These are phyloP conservation scores for Porcisia hertigi DNA, from an alignment of 208 protist genomes.

Conservation along the genomic window DNA sequence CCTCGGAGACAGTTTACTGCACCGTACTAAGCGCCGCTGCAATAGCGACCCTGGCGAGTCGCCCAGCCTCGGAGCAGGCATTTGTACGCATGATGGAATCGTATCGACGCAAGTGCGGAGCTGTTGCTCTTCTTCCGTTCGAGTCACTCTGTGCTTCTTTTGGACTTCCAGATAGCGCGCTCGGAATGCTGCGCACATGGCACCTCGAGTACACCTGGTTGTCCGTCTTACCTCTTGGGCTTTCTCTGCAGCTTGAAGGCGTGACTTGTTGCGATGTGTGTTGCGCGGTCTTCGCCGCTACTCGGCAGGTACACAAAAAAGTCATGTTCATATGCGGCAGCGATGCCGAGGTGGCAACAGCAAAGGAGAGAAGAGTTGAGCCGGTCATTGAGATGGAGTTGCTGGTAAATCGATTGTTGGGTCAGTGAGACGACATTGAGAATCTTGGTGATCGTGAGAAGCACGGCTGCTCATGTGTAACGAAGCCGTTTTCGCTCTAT, in stretches of 20 bases:
- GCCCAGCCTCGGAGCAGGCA: conserved; percentile 33
- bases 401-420: conserved; percentile 25
- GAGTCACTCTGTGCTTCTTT: conserved; percentile 37
- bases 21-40: conserved; percentile 57
- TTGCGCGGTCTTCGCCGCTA: conserved; percentile 35
- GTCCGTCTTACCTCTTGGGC: conserved; percentile 51
- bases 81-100: conserved; percentile 83
- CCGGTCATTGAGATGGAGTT: conserved; percentile 40
- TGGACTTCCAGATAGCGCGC: conserved; percentile 19
- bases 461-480: background rate
- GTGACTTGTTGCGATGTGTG: conserved; percentile 38
- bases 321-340: conserved; percentile 61
- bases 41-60: conserved; percentile 41
- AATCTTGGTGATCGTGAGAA: background rate
- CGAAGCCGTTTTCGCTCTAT: background rate
- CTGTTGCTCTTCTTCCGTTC: conserved; percentile 53
- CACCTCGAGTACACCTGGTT: conserved; percentile 51
- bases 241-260: conserved; percentile 57
- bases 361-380: conserved; percentile 42
- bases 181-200: conserved; percentile 47
- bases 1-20: conserved; percentile 48
- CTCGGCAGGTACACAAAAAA: conserved; percentile 35
- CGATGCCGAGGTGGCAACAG: conserved; percentile 31
- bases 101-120: conserved; percentile 61
- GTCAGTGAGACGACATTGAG: background rate